Evolutionary conservation across 164 flowering plant species (phyloP), one percentile per base, ranked within the genome.

Genomic region (Litsea cubeba): DNA sequence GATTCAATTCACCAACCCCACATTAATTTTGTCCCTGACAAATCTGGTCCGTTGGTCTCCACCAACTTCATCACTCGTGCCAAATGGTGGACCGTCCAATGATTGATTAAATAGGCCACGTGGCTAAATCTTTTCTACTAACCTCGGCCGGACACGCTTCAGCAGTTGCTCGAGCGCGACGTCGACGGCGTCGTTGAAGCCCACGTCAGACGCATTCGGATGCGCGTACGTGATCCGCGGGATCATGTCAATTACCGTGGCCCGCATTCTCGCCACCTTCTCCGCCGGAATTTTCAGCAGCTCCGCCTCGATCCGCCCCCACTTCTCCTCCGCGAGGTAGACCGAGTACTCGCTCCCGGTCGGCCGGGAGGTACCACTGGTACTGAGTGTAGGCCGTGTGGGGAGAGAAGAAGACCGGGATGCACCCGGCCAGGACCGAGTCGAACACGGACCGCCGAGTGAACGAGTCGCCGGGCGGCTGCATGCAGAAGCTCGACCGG

Each of bases 381-480:
- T 89, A 89, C 79, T 88, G 94, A 0, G 87, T 65, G 66, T 88
- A 88, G 23, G 90, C 91, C 71, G 89, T 85, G 82, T 86, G 89
- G 5, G 79, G 84, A 18, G 89, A 85, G 78, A 90, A 88, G 74
- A 90, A 88, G 49, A 90, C 91, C 32, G 94, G 91, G 7, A 90
- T 82, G 77, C 94, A 90, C 1, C 94, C 94, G 1, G 89, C 78
- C 0, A 90, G 76, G 7, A 88, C 40, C 49, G 94, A 76, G 75
- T 90, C 91, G 79, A 90, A 90, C 28, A 87, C 85, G 14, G 94
- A 90, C 63, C 91, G 72, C 46, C 90, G 73, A 4, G 94, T 90
- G 84, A 80, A 88, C 26, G 90, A 88, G 79, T 90, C 94, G 3
- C 94, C 94, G 0, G 88, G 86, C 0, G 94, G 91, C 65, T 90